phyloP scores from a whole-genome alignment of 2,329 filamentous ascomycete species.

The Xylariaceae sp. region DNA sequence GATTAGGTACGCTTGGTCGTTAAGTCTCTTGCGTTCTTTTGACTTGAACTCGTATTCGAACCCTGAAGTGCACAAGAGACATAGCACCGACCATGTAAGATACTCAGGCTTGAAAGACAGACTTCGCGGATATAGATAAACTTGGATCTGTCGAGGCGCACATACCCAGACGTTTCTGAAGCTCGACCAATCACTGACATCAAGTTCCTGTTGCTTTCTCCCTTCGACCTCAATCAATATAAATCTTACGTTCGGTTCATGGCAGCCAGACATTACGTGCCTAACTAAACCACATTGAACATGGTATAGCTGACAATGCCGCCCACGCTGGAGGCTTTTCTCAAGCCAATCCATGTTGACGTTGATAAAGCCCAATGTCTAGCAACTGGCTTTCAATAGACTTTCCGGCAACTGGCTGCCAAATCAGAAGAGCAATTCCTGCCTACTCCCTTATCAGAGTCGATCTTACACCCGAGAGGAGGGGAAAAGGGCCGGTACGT shows the following conservation, averaged over 20 bases:
- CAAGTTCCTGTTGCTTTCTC: too few relatives aligned
- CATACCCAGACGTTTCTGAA: too few relatives aligned
- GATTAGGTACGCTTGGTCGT: slow-evolving; percentile 1
- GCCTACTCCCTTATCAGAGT: slow-evolving; percentile 58
- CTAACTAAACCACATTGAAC: slow-evolving; percentile 1
- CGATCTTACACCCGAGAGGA: slow-evolving; percentile 47
- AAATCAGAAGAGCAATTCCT: slow-evolving; percentile 54
- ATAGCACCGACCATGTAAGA: too few relatives aligned
- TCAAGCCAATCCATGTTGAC: slow-evolving; percentile 49
- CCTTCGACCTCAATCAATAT: background rate
- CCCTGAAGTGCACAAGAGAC: too few relatives aligned
- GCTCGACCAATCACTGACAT: too few relatives aligned
- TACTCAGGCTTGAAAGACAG: too few relatives aligned
- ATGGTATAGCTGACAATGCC: slow-evolving; percentile 9
- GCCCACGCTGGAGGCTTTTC: slow-evolving; percentile 39
- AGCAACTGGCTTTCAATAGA: slow-evolving; percentile 43
- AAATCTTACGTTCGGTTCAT: too few relatives aligned
- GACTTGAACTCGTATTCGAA: too few relatives aligned
- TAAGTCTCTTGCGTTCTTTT: background rate
- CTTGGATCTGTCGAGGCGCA: too few relatives aligned
- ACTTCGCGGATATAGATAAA: too few relatives aligned
- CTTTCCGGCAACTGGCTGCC: slow-evolving; percentile 48
- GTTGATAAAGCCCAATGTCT: slow-evolving; percentile 42
- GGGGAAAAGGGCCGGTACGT: slow-evolving; percentile 47
- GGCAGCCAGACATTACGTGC: slow-evolving; percentile 6